Percentiles rank a stretch among this genome's conserved stretches.
Conservation (phyloP, 2,329 filamentous ascomycete species). For the Zasmidium angulare region DNA sequence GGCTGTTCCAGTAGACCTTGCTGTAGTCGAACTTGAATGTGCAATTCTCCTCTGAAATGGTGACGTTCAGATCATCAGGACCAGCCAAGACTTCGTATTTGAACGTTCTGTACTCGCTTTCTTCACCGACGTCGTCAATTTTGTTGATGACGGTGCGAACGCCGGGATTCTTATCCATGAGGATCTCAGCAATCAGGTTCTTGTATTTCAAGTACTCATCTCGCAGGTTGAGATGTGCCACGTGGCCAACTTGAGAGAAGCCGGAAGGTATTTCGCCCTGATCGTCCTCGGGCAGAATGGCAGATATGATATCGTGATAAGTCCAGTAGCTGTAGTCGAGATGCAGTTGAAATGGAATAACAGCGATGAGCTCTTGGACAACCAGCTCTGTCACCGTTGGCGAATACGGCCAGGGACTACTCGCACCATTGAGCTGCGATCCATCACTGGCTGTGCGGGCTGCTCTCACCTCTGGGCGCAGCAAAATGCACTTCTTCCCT, state of each 20-base stretch:
- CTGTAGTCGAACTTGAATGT: constrained; percentile 90
- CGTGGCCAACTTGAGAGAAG: constrained; percentile 86
- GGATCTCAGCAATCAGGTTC: constrained; percentile 76
- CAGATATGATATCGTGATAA: constrained; percentile 78
- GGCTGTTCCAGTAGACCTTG: constrained; percentile 97
- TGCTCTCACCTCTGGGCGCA: constrained; percentile 43
- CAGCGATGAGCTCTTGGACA: constrained; percentile 63
- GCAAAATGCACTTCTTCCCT: constrained; percentile 47
- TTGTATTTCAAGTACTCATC: constrained; percentile 84
- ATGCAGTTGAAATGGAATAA: constrained; percentile 73
- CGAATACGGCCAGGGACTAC: constrained; percentile 68
- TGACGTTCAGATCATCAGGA: constrained; percentile 77
- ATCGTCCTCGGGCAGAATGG: constrained; percentile 76
- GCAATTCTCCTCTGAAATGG: constrained; percentile 78
- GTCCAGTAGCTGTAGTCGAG: constrained; percentile 86
- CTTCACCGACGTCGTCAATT: constrained; percentile 78
- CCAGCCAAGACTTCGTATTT: constrained; percentile 86
- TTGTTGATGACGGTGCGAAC: constrained; percentile 96
- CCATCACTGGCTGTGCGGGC: neutral
- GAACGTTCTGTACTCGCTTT: constrained; percentile 88
- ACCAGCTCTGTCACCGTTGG: constrained; percentile 67
- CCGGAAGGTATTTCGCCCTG: constrained; percentile 80
- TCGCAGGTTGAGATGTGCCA: constrained; percentile 89
- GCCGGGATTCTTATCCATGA: constrained; percentile 83
- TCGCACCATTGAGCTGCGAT: constrained; percentile 5